Conservation (phyloP, 306 rosid species). For the Medicago truncatula region MtrunA17r5.0-ANR NC_053046.1:9448501-9449000, state of each 20-base stretch:
- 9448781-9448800: slow-evolving; percentile 58
- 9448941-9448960: slow-evolving; percentile 74
- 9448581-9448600: slow-evolving; percentile 82
- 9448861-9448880: slow-evolving; percentile 50
- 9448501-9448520: slow-evolving; percentile 61
- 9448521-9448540: slow-evolving; percentile 96
- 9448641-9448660: slow-evolving; percentile 61
- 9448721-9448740: slow-evolving; percentile 56
- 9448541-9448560: slow-evolving; percentile 95
- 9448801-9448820: slow-evolving; percentile 75
- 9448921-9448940: slow-evolving; percentile 51
- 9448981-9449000: slow-evolving; percentile 76
- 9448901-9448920: slow-evolving; percentile 33
- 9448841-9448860: slow-evolving; percentile 62
- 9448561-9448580: slow-evolving; percentile 76
- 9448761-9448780: slow-evolving; percentile 57
- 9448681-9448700: slow-evolving; percentile 62
- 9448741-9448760: slow-evolving; percentile 74
- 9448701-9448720: slow-evolving; percentile 7
- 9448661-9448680: slow-evolving; percentile 81
- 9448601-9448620: slow-evolving; percentile 53
- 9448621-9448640: slow-evolving; percentile 58
- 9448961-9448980: slow-evolving; percentile 61
- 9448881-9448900: slow-evolving; percentile 40
- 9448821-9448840: slow-evolving; percentile 91